phyloP scores from a whole-genome alignment of 192 early-diverging fungal species.

The Entomortierella beljakovae region DNA sequence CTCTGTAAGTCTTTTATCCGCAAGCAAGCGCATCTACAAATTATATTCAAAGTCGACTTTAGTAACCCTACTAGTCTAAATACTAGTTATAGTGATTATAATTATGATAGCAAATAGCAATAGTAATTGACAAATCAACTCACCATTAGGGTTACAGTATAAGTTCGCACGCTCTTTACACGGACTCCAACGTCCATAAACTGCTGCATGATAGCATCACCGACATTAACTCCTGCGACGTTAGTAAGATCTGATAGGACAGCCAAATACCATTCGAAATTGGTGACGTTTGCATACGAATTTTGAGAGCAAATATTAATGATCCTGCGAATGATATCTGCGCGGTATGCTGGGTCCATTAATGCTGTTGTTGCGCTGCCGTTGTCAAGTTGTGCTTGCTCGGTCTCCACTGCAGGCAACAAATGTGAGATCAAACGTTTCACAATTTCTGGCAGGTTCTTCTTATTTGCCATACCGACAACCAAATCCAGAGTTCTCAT shows the following conservation, averaged over 20 bases:
- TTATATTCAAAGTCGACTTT: no score
- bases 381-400: constrained; percentile 21
- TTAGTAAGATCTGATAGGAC: constrained; percentile 84
- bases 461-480: constrained; percentile 86
- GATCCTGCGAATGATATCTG: constrained; percentile 85
- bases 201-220: constrained; percentile 73
- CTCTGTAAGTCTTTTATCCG: constrained; percentile 71
- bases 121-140: not conserved
- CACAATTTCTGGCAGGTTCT: constrained; percentile 84
- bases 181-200: constrained; percentile 92
- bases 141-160: constrained; percentile 82
- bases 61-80: no score
- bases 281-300: constrained; percentile 84
- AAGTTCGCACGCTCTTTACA: constrained; percentile 85
- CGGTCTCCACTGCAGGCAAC: constrained; percentile 61
- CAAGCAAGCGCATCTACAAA: constrained; percentile 74
- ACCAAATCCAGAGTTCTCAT: constrained; percentile 89
- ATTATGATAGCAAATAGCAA: no score
- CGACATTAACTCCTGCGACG: constrained; percentile 81
- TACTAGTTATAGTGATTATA: no score
- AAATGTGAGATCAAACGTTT: constrained; percentile 87
- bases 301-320: constrained; percentile 85
- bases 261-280: constrained; percentile 97
- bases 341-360: constrained; percentile 78
- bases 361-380: constrained; percentile 51